Conservation (phyloP, 2,329 filamentous ascomycete species). For the Colletotrichum sublineola region DNA sequence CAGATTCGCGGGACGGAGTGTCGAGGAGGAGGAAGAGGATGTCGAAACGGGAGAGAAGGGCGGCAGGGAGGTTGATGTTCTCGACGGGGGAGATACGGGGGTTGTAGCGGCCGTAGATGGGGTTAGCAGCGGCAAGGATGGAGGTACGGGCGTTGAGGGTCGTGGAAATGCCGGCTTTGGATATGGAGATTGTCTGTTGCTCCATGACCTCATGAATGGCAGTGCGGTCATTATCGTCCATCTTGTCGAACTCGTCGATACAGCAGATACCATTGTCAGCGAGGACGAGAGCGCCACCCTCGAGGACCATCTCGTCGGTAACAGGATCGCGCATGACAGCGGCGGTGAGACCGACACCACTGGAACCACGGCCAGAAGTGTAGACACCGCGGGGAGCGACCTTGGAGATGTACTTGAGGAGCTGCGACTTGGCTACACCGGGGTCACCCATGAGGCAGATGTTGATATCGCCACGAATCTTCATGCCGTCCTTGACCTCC, state of each 20-base stretch:
- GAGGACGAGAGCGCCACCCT: conserved; percentile 83
- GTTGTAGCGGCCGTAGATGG: conserved; percentile 97
- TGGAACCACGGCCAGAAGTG: conserved; percentile 84
- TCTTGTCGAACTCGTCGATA: conserved; percentile 91
- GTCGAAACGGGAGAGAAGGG: conserved; percentile 96
- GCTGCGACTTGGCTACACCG: conserved; percentile 98
- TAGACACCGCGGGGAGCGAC: conserved; percentile 94
- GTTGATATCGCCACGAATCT: conserved; percentile 98
- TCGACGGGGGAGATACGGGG: conserved; percentile 96
- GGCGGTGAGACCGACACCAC: conserved; percentile 84
- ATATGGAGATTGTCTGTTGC: conserved; percentile 88
- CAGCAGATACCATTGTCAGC: conserved; percentile 89
- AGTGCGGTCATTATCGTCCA: conserved; percentile 86
- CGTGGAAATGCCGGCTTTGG: conserved; percentile 77
- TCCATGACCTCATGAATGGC: conserved; percentile 92
- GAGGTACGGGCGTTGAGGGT: conserved; percentile 96
- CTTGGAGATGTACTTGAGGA: conserved; percentile 98
- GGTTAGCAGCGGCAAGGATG: conserved; percentile 95
- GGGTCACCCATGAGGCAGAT: conserved; percentile 99
- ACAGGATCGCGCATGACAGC: conserved; percentile 88
- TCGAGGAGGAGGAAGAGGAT: conserved; percentile 97
- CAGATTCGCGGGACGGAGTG: conserved; percentile 88
- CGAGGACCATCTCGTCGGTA: conserved; percentile 86
- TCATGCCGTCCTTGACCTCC: conserved; percentile 97
- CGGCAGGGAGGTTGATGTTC: conserved; percentile 99